These are phyloP conservation scores for Aureobasidium sp. DNA, from an alignment of 2,329 filamentous ascomycete genomes.

Conservation along the genomic window DNA sequence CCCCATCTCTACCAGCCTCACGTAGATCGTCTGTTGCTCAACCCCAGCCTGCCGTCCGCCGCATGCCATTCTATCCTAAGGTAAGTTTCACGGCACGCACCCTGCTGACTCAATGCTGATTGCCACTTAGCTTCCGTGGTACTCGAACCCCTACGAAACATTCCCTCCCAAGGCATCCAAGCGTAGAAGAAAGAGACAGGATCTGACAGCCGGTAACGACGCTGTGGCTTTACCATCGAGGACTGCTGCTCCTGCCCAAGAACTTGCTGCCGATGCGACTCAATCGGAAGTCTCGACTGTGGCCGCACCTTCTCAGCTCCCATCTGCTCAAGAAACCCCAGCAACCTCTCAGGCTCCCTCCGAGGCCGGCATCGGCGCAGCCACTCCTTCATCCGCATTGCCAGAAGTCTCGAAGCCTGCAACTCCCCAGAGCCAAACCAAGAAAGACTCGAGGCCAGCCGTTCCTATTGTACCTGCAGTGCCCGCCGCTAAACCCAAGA, in stretches of 20 bases:
- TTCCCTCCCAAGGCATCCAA: conserved; percentile 47
- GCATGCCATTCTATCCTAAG: conserved; percentile 43
- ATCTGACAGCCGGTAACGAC: conserved; percentile 25
- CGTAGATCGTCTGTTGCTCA: conserved; percentile 20
- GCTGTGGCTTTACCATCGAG: conserved; percentile 46
- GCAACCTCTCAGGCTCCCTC: conserved; percentile 51
- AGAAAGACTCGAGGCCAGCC: conserved; percentile 36
- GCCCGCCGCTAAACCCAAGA: conserved; percentile 30
- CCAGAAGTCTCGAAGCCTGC: conserved; percentile 26
- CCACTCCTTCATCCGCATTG: conserved; percentile 42
- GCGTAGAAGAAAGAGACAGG: conserved; percentile 37
- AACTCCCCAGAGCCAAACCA: conserved; percentile 25
- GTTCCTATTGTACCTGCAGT: conserved; percentile 46
- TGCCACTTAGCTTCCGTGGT: conserved; percentile 48
- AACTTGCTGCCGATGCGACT: conserved; percentile 20
- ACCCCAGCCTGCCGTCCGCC: conserved; percentile 18
- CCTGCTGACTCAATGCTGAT: neutral
- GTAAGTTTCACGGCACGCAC: conserved; percentile 27
- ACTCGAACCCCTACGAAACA: conserved; percentile 44
- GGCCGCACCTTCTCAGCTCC: conserved; percentile 30
- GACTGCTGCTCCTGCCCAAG: conserved; percentile 24
- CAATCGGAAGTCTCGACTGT: conserved; percentile 38
- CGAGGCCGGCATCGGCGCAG: conserved; percentile 45
- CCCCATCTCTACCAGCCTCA: conserved; percentile 24
- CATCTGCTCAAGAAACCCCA: conserved; percentile 41